Conservation (phyloP, 228 moss, liverwort and hornwort species). For the Sphagnum magellanicum region DNA sequence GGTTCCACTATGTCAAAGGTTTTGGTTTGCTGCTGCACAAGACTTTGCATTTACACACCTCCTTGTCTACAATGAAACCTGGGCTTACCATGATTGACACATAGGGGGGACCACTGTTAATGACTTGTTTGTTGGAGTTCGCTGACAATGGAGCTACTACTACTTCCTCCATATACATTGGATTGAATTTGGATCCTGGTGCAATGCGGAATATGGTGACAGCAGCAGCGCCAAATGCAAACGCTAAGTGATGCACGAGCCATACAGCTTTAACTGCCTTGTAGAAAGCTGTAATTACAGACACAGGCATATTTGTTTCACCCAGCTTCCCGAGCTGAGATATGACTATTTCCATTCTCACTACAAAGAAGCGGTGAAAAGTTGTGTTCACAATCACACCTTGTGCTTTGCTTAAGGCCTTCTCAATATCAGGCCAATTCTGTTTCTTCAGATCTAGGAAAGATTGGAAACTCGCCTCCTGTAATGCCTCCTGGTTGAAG, state of each 20-base stretch:
- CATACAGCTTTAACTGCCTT: slow-evolving; percentile 31
- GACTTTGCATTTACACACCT: too few species aligned
- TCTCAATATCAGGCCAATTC: slow-evolving; percentile 30
- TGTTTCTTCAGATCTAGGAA: slow-evolving; percentile 18
- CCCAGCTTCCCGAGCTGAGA: slow-evolving; percentile 32
- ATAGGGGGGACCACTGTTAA: too few species aligned
- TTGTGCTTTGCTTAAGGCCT: slow-evolving; percentile 11
- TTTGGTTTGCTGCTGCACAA: too few species aligned
- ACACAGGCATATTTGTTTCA: slow-evolving; percentile 14
- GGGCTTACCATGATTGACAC: slow-evolving; percentile 60
- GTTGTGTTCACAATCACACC: slow-evolving; percentile 25
- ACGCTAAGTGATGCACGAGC: slow-evolving; percentile 43
- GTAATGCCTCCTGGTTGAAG: slow-evolving; percentile 18
- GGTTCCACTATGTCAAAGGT: too few species aligned
- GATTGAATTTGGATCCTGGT: slow-evolving; percentile 21
- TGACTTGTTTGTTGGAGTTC: slow-evolving; percentile 19
- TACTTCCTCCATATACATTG: slow-evolving; percentile 33
- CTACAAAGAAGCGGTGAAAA: slow-evolving; percentile 36
- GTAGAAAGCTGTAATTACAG: slow-evolving; percentile 29
- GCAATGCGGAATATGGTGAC: slow-evolving; percentile 33
- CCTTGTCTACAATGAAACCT: slow-evolving; percentile 24
- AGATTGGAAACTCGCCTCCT: slow-evolving; percentile 13
- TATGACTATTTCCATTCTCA: slow-evolving; percentile 41
- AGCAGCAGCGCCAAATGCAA: slow-evolving; percentile 17
- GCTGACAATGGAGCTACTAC: slow-evolving; percentile 13